phyloP scores from a whole-genome alignment of 345 rosid genomes.

The Gossypium thurberi region DNA sequence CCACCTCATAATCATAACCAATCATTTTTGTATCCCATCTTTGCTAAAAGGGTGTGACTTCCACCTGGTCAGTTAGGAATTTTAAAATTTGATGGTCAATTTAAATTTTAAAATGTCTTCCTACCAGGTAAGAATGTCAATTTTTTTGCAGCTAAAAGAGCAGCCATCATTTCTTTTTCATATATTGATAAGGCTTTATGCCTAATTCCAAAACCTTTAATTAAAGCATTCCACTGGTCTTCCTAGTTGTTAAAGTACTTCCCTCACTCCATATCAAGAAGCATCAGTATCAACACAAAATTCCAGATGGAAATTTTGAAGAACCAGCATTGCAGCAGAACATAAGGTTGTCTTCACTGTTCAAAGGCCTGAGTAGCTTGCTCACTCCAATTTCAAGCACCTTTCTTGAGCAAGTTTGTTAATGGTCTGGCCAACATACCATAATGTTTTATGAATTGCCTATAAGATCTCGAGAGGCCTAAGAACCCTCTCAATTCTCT shows the following conservation, averaged over 20 bases:
- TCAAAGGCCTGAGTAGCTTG: neutral
- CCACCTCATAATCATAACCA: too few relatives aligned
- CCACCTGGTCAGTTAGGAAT: too few relatives aligned
- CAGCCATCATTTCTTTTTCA: too few relatives aligned
- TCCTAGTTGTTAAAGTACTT: neutral
- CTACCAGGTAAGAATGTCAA: neutral
- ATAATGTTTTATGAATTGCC: neutral
- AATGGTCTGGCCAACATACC: neutral
- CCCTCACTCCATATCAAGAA: neutral
- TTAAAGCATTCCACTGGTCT: neutral
- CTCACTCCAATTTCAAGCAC: neutral
- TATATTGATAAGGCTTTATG: neutral
- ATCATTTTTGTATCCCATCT: too few relatives aligned
- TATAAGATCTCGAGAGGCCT: neutral
- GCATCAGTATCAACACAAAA: neutral
- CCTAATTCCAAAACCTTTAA: neutral
- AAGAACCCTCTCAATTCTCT: neutral
- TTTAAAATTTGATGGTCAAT: too few relatives aligned
- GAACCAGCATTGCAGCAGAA: neutral
- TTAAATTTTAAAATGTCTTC: too few relatives aligned
- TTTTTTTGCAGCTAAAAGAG: too few relatives aligned
- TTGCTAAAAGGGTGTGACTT: too few relatives aligned
- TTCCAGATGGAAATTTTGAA: neutral
- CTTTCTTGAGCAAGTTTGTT: neutral
- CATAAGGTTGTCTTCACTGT: too few relatives aligned